These are phyloP conservation scores for Eugenia klotzschiana DNA, from an alignment of 441 rosid genomes.

Conservation along the genomic window DNA sequence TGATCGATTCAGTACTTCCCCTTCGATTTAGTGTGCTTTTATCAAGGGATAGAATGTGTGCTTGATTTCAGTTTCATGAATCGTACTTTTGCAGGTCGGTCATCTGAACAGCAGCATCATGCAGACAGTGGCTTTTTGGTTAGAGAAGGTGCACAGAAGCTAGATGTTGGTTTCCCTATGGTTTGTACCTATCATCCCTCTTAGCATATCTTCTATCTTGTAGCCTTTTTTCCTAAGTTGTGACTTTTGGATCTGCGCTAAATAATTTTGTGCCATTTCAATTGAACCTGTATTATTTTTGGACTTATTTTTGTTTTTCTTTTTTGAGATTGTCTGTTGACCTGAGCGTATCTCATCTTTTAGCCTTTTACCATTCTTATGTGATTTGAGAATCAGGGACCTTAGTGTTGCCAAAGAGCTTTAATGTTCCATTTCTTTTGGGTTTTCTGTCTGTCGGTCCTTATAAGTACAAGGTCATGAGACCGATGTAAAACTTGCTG, in stretches of 20 bases:
- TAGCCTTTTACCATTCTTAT: background rate
- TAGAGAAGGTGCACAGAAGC: conserved; percentile 9
- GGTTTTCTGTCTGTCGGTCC: background rate
- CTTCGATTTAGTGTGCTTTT: background rate
- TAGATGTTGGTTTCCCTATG: conserved; percentile 14
- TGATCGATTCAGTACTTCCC: background rate
- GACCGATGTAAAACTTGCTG: background rate
- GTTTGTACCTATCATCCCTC: conserved; percentile 9
- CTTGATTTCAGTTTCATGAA: background rate
- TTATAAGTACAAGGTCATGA: background rate
- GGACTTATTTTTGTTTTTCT: background rate
- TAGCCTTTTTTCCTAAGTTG: background rate
- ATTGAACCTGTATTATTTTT: background rate
- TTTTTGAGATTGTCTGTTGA: background rate
- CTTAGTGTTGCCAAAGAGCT: background rate
- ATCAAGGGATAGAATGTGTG: background rate
- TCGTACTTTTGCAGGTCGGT: conserved; percentile 7
- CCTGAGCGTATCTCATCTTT: background rate
- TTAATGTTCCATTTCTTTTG: background rate
- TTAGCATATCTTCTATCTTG: background rate
- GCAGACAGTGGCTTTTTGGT: conserved; percentile 5
- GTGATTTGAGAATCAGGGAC: background rate
- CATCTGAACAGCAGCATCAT: background rate
- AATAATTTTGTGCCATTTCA: background rate
- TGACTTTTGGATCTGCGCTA: background rate